A percentile compares a stretch with the other conserved stretches of the same genome.
These are phyloP conservation scores for Bimuria novae-zelandiae DNA, from an alignment of 2,329 filamentous ascomycete species.

Conservation along the genomic window DNA sequence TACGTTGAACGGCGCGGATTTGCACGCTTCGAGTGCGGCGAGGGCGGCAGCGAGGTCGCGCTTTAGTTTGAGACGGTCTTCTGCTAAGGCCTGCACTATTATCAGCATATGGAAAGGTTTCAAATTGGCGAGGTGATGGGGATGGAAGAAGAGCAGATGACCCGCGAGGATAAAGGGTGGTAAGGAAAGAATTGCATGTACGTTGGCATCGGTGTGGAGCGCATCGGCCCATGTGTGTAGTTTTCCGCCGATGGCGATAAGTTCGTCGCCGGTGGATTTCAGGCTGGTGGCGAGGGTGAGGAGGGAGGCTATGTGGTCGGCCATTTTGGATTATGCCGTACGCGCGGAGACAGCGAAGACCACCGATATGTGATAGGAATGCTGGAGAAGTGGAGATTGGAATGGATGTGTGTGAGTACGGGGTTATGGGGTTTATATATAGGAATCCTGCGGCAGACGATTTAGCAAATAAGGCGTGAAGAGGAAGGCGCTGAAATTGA, in stretches of 20 bases:
- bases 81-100: not conserved
- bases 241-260: too few relatives aligned
- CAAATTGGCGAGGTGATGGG: too few relatives aligned
- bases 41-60: not conserved
- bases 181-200: not conserved
- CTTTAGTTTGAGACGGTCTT: not conserved
- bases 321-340: not conserved
- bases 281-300: slow-evolving; percentile 1
- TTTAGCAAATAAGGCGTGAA: too few relatives aligned
- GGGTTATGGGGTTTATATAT: too few relatives aligned
- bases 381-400: too few relatives aligned
- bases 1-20: not conserved
- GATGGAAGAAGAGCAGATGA: too few relatives aligned
- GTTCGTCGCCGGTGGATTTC: not conserved
- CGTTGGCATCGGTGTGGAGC: not conserved
- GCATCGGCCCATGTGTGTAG: not conserved
- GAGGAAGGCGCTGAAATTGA: too few relatives aligned
- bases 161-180: not conserved
- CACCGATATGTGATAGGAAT: too few relatives aligned
- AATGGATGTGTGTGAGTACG: too few relatives aligned
- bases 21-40: not conserved
- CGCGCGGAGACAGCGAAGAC: too few relatives aligned
- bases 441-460: too few relatives aligned
- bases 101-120: too few relatives aligned
- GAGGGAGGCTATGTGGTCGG: not conserved